Percentiles rank a stretch among this genome's conserved stretches.
Evolutionary conservation across 2,329 filamentous ascomycete species (phyloP).

Genomic region (Cladosporium halotolerans): DNA sequence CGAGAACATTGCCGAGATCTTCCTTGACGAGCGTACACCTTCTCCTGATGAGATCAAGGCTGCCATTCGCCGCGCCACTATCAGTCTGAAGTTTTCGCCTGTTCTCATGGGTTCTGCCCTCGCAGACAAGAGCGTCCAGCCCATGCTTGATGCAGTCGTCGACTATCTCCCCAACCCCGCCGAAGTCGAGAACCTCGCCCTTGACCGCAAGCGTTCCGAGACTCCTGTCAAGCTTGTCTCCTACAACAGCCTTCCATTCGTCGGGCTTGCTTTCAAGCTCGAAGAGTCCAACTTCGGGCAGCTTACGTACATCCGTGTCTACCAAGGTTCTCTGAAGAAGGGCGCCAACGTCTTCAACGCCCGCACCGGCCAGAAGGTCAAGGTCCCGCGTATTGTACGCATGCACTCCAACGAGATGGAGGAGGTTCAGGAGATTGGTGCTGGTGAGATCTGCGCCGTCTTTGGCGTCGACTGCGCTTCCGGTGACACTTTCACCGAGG

Average conservation of each 20-base stretch:
- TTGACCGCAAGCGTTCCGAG: slow-evolving; percentile 76
- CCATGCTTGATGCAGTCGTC: slow-evolving; percentile 92
- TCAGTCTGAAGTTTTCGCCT: slow-evolving; percentile 80
- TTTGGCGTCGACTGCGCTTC: slow-evolving; percentile 98
- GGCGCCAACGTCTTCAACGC: slow-evolving; percentile 90
- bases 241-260: slow-evolving; percentile 89
- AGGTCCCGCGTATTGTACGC: slow-evolving; percentile 91
- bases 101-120: slow-evolving; percentile 96
- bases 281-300: slow-evolving; percentile 99
- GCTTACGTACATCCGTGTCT: slow-evolving; percentile 96
- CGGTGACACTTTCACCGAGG: slow-evolving; percentile 96
- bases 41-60: slow-evolving; percentile 78
- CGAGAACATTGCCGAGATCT: slow-evolving; percentile 93
- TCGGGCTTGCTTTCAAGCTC: slow-evolving; percentile 95
- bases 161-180: slow-evolving; percentile 91
- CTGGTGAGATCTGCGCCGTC: slow-evolving; percentile 96
- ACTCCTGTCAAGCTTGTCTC: slow-evolving; percentile 79
- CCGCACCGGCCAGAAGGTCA: slow-evolving; percentile 89
- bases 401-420: slow-evolving; percentile 99
- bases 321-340: slow-evolving; percentile 87
- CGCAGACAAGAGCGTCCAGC: slow-evolving; percentile 89
- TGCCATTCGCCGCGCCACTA: slow-evolving; percentile 87
- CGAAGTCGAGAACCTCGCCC: slow-evolving; percentile 80
- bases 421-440: slow-evolving; percentile 84
- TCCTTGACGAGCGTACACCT: slow-evolving; percentile 79